A percentile compares a stretch with the other conserved stretches of the same genome.
Conservation (phyloP, 129 eudicot genomes). For the Heracleum sosnowskyi region DNA sequence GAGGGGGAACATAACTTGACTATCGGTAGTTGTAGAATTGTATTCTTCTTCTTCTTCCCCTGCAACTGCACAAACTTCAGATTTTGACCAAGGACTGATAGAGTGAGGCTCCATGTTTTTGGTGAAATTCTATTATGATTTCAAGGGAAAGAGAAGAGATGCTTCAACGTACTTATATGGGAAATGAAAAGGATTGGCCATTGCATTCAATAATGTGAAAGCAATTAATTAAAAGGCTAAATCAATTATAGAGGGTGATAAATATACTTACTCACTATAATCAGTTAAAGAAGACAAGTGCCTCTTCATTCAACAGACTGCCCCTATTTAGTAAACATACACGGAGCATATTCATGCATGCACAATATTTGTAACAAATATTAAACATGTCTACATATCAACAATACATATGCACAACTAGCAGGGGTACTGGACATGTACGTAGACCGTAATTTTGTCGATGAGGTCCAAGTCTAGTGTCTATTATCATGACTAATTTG, state of each 20-base stretch:
- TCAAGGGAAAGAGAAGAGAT: neutral
- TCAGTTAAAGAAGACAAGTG: neutral
- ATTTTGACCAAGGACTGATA: neutral
- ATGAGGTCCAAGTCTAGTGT: too few species aligned
- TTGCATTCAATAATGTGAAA: neutral
- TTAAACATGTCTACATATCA: too few species aligned
- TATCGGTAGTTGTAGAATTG: neutral
- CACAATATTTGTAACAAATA: neutral
- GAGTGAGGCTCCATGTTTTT: conserved; percentile 1
- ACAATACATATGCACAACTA: too few species aligned
- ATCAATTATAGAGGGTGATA: neutral
- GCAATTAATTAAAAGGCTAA: neutral
- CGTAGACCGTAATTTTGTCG: too few species aligned
- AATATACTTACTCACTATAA: neutral
- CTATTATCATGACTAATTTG: too few species aligned
- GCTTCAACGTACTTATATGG: neutral
- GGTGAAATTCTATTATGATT: neutral
- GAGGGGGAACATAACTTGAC: neutral
- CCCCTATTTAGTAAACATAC: neutral
- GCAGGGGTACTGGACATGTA: too few species aligned
- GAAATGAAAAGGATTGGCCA: neutral
- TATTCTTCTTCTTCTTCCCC: neutral
- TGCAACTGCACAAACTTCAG: neutral
- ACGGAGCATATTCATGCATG: neutral
- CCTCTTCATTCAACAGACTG: conserved; percentile 2